Evolutionary conservation across 768 basidiomycete genomes (phyloP).

Genomic region (Pilatotrama ljubarskyi): DNA sequence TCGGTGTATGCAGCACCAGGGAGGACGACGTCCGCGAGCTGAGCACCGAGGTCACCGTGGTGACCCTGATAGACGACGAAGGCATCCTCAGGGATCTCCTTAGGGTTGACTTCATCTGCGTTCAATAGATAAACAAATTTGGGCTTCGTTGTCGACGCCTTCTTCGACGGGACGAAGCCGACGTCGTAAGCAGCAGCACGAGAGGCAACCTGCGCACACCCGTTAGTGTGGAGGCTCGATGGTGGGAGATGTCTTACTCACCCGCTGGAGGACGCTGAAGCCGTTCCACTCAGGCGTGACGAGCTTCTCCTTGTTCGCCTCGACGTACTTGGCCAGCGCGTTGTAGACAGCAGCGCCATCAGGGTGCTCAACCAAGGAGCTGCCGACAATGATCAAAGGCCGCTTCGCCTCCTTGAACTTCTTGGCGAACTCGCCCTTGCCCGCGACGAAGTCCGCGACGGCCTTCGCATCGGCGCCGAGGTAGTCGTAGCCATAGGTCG

Average conservation of each 20-base stretch:
- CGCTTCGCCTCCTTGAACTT: slow-evolving; percentile 89
- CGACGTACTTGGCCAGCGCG: slow-evolving; percentile 75
- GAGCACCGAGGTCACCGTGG: slow-evolving; percentile 95
- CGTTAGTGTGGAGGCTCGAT: background rate
- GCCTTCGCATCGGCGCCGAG: slow-evolving; percentile 77
- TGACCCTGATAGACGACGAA: slow-evolving; percentile 99
- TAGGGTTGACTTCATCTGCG: slow-evolving; percentile 90
- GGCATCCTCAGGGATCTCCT: slow-evolving; percentile 84
- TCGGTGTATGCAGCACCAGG: slow-evolving; percentile 96
- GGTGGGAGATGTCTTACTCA: slow-evolving; percentile 40
- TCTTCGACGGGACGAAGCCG: slow-evolving; percentile 86
- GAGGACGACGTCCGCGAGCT: slow-evolving; percentile 94
- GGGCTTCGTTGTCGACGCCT: slow-evolving; percentile 71
- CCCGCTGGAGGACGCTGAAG: slow-evolving; percentile 88
- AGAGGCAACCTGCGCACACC: slow-evolving; percentile 71
- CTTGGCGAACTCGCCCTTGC: slow-evolving; percentile 76
- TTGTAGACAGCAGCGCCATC: slow-evolving; percentile 81
- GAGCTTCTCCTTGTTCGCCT: slow-evolving; percentile 71
- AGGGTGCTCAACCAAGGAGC: slow-evolving; percentile 78
- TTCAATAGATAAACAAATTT: slow-evolving; percentile 98
- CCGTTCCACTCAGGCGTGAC: slow-evolving; percentile 94
- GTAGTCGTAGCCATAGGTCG: slow-evolving; percentile 91
- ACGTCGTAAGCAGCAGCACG: slow-evolving; percentile 93
- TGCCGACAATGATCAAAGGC: slow-evolving; percentile 92
- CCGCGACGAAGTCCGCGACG: slow-evolving; percentile 72